Base-by-base conservation (phyloP, 2,329 filamentous ascomycete species). In the Fusarium sp. region DNA sequence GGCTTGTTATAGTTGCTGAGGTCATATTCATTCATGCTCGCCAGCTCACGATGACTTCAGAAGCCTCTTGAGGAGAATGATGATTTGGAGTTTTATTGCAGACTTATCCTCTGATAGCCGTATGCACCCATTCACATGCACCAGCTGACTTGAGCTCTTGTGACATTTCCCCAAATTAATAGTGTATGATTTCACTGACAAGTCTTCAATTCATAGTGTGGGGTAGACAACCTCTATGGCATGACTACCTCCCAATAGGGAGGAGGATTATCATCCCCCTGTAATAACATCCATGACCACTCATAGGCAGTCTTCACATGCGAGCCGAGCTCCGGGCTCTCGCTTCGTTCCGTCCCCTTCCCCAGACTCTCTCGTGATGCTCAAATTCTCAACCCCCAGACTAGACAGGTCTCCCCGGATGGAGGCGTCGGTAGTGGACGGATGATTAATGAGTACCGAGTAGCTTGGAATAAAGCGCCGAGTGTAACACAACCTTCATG, bases 381-480 rank as follows among this genome's bases (percentile, higher is more conserved):
- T 58, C 58, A 64, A 38, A 49, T 38, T 66, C 40, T 30, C 23
- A n/a, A 62, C 44, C 47, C 56, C 64, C 56, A 54, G 64, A 67
- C 25, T 44, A 21, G 19, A 43, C n/a, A 56, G 47, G 60, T 64
- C 40, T 56, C 42, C 50, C 53, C 37, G 38, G 47, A 58, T n/a
- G 6, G 52, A 73, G 28, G 57, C 35, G 52, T 56, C 53, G 46
- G 54, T 25, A 74, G 37, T 64, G 70, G 70, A 67, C 70, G 65
- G 70, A 71, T 73, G 47, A 60, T 58, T 25, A 13, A 25, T 35
- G 54, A 71, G 33, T 57, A 71, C 42, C 37, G 35, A 21, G 43
- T 61, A 47, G 54, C 71, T 66, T 67, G 46, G 18, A 35, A 57
- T 9, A 52, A 73, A 68, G 46, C 44, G 63, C 62, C 71, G 71